phyloP scores from a whole-genome alignment of 345 rosid species.

The Anastatica hierochuntica region DNA sequence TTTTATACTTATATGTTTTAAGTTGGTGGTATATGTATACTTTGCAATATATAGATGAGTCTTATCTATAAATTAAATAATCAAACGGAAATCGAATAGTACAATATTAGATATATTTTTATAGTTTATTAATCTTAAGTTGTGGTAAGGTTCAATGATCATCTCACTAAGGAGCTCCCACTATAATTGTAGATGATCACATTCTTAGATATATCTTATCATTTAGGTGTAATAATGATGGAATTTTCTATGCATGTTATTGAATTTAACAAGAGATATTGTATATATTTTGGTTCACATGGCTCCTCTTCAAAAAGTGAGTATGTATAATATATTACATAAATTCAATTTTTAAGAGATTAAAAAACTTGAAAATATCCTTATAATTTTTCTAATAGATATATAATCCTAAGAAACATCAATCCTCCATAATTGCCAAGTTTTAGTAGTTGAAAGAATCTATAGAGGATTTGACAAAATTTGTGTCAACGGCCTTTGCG shows the following conservation, averaged over 20 bases:
- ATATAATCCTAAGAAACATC: not conserved
- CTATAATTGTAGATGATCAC: constrained; percentile 16
- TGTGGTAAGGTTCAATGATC: constrained; percentile 21
- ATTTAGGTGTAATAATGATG: constrained; percentile 16
- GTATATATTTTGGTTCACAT: constrained; percentile 18
- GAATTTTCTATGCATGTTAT: constrained; percentile 7
- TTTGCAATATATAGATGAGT: no score
- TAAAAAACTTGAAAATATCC: constrained; percentile 18
- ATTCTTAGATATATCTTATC: constrained; percentile 13
- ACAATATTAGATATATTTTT: no score
- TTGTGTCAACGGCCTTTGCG: constrained; percentile 20
- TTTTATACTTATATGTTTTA: no score
- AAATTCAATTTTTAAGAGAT: no score
- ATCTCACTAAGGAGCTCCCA: constrained; percentile 6
- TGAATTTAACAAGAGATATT: not conserved
- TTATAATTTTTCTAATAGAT: not conserved
- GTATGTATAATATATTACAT: not conserved
- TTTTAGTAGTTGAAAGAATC: constrained; percentile 24
- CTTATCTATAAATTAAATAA: no score
- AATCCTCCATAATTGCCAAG: constrained; percentile 20
- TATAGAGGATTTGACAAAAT: constrained; percentile 12
- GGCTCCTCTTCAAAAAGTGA: constrained; percentile 13
- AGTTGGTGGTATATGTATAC: constrained; percentile 12
- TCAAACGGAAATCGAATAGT: no score
- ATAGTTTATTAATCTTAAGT: not conserved